phyloP scores from a whole-genome alignment of 2,329 filamentous ascomycete species.

The Colletotrichum graminicola region DNA sequence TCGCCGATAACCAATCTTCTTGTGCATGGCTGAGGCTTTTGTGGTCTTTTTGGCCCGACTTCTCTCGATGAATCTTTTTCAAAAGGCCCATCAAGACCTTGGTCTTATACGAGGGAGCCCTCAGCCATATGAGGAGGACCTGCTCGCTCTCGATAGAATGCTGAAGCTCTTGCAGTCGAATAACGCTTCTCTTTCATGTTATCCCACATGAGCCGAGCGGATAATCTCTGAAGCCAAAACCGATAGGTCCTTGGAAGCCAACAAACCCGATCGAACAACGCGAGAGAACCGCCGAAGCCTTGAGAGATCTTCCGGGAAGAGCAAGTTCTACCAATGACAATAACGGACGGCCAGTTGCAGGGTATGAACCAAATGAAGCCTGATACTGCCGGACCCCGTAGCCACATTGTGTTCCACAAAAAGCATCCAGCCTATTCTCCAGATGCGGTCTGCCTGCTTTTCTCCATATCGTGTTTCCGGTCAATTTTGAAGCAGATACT shows the following conservation, averaged over 20 bases:
- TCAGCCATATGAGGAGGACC: slow-evolving; percentile 35
- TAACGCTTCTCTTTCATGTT: no score
- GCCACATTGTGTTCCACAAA: not conserved
- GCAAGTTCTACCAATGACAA: no score
- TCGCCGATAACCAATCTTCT: not conserved
- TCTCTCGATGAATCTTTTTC: not conserved
- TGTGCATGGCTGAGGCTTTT: not conserved
- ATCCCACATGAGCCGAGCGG: no score
- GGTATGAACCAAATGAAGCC: no score
- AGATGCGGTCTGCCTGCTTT: not conserved
- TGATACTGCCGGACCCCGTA: no score
- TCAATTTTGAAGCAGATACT: not conserved
- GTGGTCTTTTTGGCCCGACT: not conserved
- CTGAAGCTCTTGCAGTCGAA: no score
- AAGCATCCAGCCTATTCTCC: not conserved
- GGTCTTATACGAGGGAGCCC: not conserved
- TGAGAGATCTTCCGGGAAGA: no score
- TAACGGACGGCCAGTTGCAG: no score
- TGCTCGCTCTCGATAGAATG: not conserved
- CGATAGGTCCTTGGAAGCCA: no score
- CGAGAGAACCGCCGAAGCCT: no score
- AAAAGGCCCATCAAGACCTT: slow-evolving; percentile 6
- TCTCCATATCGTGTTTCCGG: not conserved
- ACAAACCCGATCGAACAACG: no score
- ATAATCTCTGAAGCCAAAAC: no score